These are phyloP conservation scores for Pseudonitzschia multiseries DNA, from an alignment of 108 stramenopile species.

Conservation along the genomic window DNA sequence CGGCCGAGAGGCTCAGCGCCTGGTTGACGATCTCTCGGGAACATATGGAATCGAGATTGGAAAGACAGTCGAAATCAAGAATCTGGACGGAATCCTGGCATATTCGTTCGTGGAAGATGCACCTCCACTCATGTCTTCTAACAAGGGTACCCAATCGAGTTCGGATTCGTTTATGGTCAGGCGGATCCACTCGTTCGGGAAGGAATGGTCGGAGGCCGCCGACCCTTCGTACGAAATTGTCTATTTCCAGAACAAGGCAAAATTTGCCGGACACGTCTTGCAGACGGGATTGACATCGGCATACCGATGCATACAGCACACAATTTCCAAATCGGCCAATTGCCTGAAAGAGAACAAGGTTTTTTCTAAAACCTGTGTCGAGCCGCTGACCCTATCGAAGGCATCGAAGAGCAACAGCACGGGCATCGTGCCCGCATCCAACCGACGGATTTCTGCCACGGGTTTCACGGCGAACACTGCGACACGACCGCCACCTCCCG, in stretches of 20 bases:
- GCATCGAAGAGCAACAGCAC: neutral
- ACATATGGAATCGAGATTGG: slow-evolving; percentile 4
- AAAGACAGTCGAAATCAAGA: neutral
- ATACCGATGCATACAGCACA: neutral
- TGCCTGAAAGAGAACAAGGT: neutral
- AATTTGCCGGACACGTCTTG: neutral
- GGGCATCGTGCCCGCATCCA: neutral
- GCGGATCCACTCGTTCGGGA: slow-evolving; percentile 8
- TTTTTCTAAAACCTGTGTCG: neutral
- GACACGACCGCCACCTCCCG: neutral
- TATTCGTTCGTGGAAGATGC: slow-evolving; percentile 16
- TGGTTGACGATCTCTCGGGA: slow-evolving; percentile 1
- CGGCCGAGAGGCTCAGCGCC: slow-evolving; percentile 42
- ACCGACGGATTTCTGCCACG: neutral
- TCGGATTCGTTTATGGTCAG: slow-evolving; percentile 1
- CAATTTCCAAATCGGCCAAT: neutral
- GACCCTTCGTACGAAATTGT: slow-evolving; percentile 4
- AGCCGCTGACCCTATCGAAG: neutral
- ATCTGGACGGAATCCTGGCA: slow-evolving; percentile 12
- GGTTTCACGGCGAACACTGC: neutral
- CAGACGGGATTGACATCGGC: neutral
- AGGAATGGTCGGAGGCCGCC: slow-evolving; percentile 1
- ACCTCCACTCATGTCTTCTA: neutral
- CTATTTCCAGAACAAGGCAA: neutral
- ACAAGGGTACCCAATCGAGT: neutral